These are phyloP conservation scores for Nidularia sp. DNA, from an alignment of 768 basidiomycete species.

Conservation along the genomic window DNA sequence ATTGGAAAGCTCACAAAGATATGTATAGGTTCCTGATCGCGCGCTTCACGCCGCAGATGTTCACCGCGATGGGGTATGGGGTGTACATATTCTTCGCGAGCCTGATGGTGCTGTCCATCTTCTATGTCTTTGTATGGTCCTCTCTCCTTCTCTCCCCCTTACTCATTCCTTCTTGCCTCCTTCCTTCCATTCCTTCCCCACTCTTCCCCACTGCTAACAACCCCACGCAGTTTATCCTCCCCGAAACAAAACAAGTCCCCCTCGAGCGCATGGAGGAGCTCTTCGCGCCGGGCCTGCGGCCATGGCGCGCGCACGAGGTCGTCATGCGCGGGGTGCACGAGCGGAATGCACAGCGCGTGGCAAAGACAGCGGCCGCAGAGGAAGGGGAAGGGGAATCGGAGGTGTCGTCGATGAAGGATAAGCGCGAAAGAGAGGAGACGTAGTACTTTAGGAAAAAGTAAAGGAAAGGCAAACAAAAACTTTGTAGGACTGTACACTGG, in stretches of 20 bases:
- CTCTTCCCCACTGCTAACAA: background rate
- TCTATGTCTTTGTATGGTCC: constrained; percentile 25
- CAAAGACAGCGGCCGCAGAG: too few species aligned
- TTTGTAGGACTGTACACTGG: too few species aligned
- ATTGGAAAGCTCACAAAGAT: too few species aligned
- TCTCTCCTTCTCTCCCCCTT: background rate
- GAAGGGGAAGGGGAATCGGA: too few species aligned
- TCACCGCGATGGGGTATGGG: constrained; percentile 28
- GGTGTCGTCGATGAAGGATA: too few species aligned
- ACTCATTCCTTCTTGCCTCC: background rate
- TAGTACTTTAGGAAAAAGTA: too few species aligned
- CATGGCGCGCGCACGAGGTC: constrained; percentile 27
- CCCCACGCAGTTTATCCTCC: constrained; percentile 24
- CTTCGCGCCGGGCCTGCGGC: constrained; percentile 26
- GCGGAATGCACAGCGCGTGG: background rate
- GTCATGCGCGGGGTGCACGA: constrained; percentile 18
- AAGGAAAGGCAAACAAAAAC: too few species aligned
- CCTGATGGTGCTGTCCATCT: constrained; percentile 26
- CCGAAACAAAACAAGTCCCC: constrained; percentile 36
- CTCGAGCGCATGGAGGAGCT: constrained; percentile 39
- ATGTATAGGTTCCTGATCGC: constrained; percentile 24
- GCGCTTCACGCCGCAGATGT: constrained; percentile 35
- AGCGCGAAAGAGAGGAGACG: too few species aligned
- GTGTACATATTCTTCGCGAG: constrained; percentile 33
- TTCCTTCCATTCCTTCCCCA: too few species aligned